Conservation (phyloP, 352 stramenopile species). For the Globisporangium uncinulatum region DNA sequence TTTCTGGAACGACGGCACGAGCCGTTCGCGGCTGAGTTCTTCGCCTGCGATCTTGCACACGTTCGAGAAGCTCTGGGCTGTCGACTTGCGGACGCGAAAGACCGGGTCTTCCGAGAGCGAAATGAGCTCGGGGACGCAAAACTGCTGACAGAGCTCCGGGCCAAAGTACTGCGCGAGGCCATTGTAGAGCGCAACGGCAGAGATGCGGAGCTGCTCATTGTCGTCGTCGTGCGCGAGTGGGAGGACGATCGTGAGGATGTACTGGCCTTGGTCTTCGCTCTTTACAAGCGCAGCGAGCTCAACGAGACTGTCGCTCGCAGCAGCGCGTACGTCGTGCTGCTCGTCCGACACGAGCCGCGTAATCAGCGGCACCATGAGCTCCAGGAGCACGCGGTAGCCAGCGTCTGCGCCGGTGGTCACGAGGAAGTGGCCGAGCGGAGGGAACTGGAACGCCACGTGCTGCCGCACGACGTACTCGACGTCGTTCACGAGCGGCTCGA, state of each 20-base stretch:
- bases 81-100: conserved; percentile 91
- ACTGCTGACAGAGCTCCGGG: conserved; percentile 89
- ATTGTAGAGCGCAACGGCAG: conserved; percentile 89
- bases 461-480: conserved; percentile 94
- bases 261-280: conserved; percentile 81
- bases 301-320: conserved; percentile 84
- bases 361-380: conserved; percentile 74
- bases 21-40: conserved; percentile 70
- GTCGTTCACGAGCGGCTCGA: conserved; percentile 82
- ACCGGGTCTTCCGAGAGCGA: conserved; percentile 88
- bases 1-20: conserved; percentile 88
- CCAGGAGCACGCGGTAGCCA: conserved; percentile 71
- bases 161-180: conserved; percentile 86
- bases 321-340: conserved; percentile 84
- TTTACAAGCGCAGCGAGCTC: conserved; percentile 84
- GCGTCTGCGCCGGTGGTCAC: conserved; percentile 30
- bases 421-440: conserved; percentile 72
- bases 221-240: conserved; percentile 88
- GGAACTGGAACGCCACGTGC: conserved; percentile 90
- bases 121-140: conserved; percentile 91
- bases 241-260: conserved; percentile 92
- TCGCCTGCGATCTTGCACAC: conserved; percentile 80
- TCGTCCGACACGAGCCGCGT: conserved; percentile 77
- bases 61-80: conserved; percentile 88
- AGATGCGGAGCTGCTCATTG: conserved; percentile 92